Evolutionary conservation across 306 rosid genomes (phyloP), one percentile per base, ranked within the genome.

Genomic region (Begonia loranthoides): DNA sequence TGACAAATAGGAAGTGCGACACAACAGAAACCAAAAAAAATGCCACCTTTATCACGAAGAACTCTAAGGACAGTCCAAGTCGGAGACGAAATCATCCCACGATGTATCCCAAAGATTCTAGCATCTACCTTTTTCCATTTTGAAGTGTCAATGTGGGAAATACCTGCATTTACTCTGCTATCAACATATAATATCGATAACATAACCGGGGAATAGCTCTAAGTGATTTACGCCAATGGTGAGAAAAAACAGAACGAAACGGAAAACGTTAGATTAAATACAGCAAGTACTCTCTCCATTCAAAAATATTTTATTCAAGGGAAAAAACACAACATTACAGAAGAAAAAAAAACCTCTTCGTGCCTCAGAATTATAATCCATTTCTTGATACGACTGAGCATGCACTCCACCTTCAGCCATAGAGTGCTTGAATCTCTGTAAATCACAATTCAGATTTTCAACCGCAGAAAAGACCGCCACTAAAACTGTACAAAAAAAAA

Each of bases 101-200:
- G 47, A 9, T 43, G 53, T 49, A 78, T 61, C 63, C 84, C 84
- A 28, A 67, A 7, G 1, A 5, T 22, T 54, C 60, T 72, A 0
- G 74, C 60, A 49, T 78, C 38, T 16, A 64, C 2, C 54, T 64
- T 70, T 53, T 24, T 70, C 80, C 75, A 78, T n/a, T 67, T 67
- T 34, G 73, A 61, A 51, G 57, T 60, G 50, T 58, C 72, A 45
- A 64, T 22, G 21, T 16, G 11, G 21, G 56, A 19, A 45, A 45
- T 46, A 49, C 41, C 64, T 60, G 52, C 64, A 49, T 12, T 34
- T 17, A 50, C 14, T 22, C 9, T 33, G 49, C 52, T 46, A 14
- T 9, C 5, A 34, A 34, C 49, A 9, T 33, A 52, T 15, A 45
- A 36, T 54, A 58, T 45, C 40, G 13, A 34, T 38, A 6, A 6